Base-by-base conservation (phyloP, 2,329 filamentous ascomycete species). In the Diplodia sapinea region DNA sequence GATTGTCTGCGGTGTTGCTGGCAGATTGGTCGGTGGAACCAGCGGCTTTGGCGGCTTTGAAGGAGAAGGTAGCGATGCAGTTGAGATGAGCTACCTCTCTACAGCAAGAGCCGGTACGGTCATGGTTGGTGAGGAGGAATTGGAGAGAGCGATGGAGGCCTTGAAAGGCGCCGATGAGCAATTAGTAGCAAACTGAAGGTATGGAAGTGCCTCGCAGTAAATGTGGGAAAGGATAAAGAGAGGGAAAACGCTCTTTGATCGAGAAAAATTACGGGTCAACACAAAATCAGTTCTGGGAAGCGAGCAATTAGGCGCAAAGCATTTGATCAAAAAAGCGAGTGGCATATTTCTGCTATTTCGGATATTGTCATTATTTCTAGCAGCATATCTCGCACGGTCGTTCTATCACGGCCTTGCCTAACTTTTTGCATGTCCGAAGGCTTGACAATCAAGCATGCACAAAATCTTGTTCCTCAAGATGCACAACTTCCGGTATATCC, bases 1-100 rank as follows among this genome's bases (percentile, higher is more conserved):
- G 26, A 97, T 99, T 68, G 93, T 99, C 3, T 97, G 94, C 72
- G 94, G 95, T 33, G 92, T 99, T 2, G 94, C 94, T 0, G 92
- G 93, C 31, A 86, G 89, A 66, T 83, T 98, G 33, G 91, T 93
- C 0, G 88, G 91, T 61, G 91, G 91, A 55, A 89, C 92, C 49
- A 62, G 74, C 33, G 65, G 68, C 29, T 78, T 83, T 66, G 81
- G 81, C 72, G 76, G 77, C 40, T 81, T 82, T 69, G 76, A 71
- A 20, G 74, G 73, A 57, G 76, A 70, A 64, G 84, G 64, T 52
- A 12, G 55, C 56, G 65, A 67, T 23, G 74, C 72, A 4, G 87
- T 92, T 0, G 93, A 97, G 77, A 89, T 98, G 79, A 94, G 91
- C 68, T 98, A 97, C 77, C 82, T 98, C 70, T 95, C 91, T 69